These are phyloP conservation scores for Discostella stelligeroides DNA, from an alignment of 108 stramenopile species.

Conservation along the genomic window DNA sequence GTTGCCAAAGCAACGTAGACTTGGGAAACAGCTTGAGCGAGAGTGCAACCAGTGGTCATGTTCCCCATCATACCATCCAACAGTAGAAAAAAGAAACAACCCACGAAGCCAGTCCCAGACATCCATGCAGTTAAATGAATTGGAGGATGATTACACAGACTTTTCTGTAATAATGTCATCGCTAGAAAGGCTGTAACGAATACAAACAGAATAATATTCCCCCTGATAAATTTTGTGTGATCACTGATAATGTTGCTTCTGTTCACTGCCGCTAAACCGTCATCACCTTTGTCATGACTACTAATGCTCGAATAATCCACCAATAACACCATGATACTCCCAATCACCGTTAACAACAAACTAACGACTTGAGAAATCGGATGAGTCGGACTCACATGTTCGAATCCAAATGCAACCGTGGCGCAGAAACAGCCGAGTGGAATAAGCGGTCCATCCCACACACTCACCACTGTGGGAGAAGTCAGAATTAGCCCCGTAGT, in stretches of 20 bases:
- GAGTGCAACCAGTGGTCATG: constrained; percentile 28
- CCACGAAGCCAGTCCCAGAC: constrained; percentile 26
- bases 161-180: constrained; percentile 36
- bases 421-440: constrained; percentile 36
- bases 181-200: constrained; percentile 30
- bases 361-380: constrained; percentile 25
- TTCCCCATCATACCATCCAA: constrained; percentile 33
- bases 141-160: constrained; percentile 36
- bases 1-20: constrained; percentile 22
- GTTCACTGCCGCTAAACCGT: neutral
- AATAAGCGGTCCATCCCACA: constrained; percentile 52
- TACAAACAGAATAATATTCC: constrained; percentile 37
- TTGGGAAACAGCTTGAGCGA: constrained; percentile 25
- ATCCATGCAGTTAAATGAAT: constrained; percentile 43
- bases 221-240: constrained; percentile 31
- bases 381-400: constrained; percentile 22
- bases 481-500: constrained; percentile 42
- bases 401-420: constrained; percentile 26
- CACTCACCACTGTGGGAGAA: constrained; percentile 33
- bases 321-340: constrained; percentile 38
- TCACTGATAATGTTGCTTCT: neutral
- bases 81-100: constrained; percentile 15
- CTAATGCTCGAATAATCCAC: constrained; percentile 31
- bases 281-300: constrained; percentile 2
- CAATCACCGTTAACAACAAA: constrained; percentile 33